These are phyloP conservation scores for Peronospora tabacina DNA, from an alignment of 352 stramenopile genomes.

Conservation along the genomic window DNA sequence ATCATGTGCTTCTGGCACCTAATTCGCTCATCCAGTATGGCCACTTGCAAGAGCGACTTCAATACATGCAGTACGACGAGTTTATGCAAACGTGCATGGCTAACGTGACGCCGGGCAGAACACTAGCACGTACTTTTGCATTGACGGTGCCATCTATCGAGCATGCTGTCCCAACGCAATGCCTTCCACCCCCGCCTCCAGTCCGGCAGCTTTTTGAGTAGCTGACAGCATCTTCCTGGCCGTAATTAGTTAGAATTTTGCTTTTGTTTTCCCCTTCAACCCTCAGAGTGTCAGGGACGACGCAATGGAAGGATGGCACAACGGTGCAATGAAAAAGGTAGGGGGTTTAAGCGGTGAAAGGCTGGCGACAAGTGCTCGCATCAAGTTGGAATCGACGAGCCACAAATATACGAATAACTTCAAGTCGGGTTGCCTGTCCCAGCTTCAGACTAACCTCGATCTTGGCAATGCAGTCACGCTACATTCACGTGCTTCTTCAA, in stretches of 20 bases:
- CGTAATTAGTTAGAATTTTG: neutral
- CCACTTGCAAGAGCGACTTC: slow-evolving; percentile 34
- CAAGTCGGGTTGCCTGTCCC: no score
- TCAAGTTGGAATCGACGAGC: no score
- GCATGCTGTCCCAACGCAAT: slow-evolving; percentile 29
- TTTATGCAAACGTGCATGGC: slow-evolving; percentile 39
- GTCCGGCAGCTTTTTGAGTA: slow-evolving; percentile 40
- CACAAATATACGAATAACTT: no score
- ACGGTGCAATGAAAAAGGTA: no score
- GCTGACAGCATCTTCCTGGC: slow-evolving; percentile 11
- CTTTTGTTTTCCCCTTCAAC: neutral
- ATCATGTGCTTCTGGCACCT: slow-evolving; percentile 31
- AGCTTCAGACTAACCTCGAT: no score
- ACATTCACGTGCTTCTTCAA: no score
- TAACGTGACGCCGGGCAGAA: slow-evolving; percentile 26
- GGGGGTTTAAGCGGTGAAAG: no score
- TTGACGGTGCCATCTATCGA: slow-evolving; percentile 24
- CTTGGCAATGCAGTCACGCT: no score
- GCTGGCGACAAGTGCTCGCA: no score
- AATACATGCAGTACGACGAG: slow-evolving; percentile 44
- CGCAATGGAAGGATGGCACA: neutral
- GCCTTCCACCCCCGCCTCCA: slow-evolving; percentile 27
- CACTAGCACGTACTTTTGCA: slow-evolving; percentile 32
- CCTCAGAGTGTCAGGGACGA: neutral
- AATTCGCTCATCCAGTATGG: slow-evolving; percentile 44